Evolutionary conservation across 2,329 filamentous ascomycete species (phyloP).

Genomic region (Chalaropsis thielavioides): DNA sequence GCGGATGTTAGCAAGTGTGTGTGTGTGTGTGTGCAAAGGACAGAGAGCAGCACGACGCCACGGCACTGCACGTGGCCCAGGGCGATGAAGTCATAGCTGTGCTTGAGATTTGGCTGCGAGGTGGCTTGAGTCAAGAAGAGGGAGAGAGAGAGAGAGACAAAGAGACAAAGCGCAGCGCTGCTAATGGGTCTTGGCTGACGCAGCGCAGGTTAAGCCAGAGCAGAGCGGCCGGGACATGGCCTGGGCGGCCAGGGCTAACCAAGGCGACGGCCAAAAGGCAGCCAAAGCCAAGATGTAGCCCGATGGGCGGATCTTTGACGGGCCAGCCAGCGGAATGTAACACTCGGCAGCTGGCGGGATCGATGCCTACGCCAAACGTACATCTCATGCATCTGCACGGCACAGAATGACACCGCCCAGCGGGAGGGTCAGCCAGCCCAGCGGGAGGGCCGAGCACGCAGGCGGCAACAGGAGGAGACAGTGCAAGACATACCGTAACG

Average conservation of each 20-base stretch:
- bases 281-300: neutral
- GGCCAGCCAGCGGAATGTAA: neutral
- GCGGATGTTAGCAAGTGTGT: neutral
- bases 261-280: neutral
- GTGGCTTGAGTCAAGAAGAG: neutral
- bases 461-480: neutral
- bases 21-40: neutral
- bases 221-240: neutral
- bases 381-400: neutral
- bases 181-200: neutral
- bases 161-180: neutral
- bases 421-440: neutral
- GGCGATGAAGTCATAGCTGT: conserved; percentile 3
- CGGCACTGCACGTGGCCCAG: neutral
- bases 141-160: neutral
- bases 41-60: neutral
- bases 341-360: neutral
- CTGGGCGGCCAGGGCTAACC: neutral
- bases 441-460: neutral
- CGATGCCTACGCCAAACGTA: neutral
- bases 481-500: conserved; percentile 42
- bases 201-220: neutral
- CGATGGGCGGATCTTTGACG: neutral
- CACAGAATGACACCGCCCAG: neutral
- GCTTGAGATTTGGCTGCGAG: neutral